Evolutionary conservation across 2,329 filamentous ascomycete genomes (phyloP), one percentile per base, ranked within the genome.

Genomic region (Byssochlamys sp.): DNA sequence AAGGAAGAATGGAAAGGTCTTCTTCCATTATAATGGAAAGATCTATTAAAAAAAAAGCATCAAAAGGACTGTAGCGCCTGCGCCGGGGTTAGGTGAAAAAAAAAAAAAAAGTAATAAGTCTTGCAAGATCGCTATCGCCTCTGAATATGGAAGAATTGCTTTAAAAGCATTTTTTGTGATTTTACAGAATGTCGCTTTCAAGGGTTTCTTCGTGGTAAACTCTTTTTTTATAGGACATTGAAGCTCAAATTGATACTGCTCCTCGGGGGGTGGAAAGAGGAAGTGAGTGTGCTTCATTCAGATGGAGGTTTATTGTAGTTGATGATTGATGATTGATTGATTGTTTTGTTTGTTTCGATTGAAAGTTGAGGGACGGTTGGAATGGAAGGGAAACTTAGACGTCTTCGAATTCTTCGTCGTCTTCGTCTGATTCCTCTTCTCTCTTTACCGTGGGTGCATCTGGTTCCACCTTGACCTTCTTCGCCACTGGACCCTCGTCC

Each of bases 361-460:
- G 26, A 28, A 19, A 19, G 26, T 49, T 28, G 4, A n/a, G 27
- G 19, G 19, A 19, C 19, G 19, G 19, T 19, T n/a, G 10, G 31
- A 24, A 52, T 31, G 57, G 58, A 24, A 5, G 2, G 39, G 27
- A n/a, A 24, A 3, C 60, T 66, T 63, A 73, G 14, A 75, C 74
- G 60, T 77, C 74, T 54, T 76, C 74, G 58, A 77, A 77, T 57
- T 76, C 74, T 54, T 73, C 73, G 3, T 75, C 74, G 39, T 77
- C 75, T 50, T 77, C 75, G 53, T 76, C 74, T 2, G 72, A 74
- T 60, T 62, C 60, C 54, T 72, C 67, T 60, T 75, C 69, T 53
- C 71, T 69, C 58, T 73, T 73, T n/a, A 69, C 61, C 12, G n/a
- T 7, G n/a, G 39, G 14, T 9, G 39, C 39, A 10, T 64, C 63